Conservation (phyloP, 1,284 basidiomycete genomes). For the Rhodotorula glutinis region DNA sequence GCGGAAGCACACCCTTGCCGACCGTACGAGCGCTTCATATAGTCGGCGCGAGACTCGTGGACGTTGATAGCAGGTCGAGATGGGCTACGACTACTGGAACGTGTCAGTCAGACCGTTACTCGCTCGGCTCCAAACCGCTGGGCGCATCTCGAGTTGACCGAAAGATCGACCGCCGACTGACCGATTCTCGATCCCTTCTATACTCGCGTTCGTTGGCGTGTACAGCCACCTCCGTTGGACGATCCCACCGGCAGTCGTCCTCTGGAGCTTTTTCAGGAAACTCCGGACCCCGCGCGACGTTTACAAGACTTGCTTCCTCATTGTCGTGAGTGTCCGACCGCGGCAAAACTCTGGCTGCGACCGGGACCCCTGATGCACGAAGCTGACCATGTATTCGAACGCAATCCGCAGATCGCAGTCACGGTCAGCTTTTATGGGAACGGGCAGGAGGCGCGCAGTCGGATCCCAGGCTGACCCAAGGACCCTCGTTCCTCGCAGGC, state of each 20-base stretch:
- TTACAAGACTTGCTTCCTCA: constrained; percentile 26
- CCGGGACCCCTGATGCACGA: too few relatives aligned
- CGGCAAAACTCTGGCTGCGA: neutral
- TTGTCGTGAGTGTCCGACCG: constrained; percentile 12
- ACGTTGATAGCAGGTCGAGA: too few relatives aligned
- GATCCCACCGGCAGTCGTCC: constrained; percentile 27
- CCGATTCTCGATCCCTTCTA: neutral
- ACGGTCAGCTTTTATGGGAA: constrained; percentile 2
- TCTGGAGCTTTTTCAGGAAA: constrained; percentile 27
- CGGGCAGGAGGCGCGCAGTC: too few relatives aligned
- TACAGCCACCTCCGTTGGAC: constrained; percentile 36
- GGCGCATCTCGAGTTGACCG: too few relatives aligned
- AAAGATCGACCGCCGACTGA: neutral
- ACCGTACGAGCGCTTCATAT: too few relatives aligned
- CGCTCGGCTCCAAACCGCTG: too few relatives aligned
- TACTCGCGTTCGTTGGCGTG: neutral
- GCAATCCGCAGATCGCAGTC: constrained; percentile 20
- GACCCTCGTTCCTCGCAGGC: constrained; percentile 5
- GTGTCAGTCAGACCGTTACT: too few relatives aligned
- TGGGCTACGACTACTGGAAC: constrained; percentile 26
- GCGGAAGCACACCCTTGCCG: too few relatives aligned
- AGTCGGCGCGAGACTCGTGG: too few relatives aligned
- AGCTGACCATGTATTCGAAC: too few relatives aligned
- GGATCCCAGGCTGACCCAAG: neutral
- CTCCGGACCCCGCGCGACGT: constrained; percentile 32